Conservation (phyloP, 2,329 filamentous ascomycete genomes). For the Pseudohalonectria lignicola region DNA sequence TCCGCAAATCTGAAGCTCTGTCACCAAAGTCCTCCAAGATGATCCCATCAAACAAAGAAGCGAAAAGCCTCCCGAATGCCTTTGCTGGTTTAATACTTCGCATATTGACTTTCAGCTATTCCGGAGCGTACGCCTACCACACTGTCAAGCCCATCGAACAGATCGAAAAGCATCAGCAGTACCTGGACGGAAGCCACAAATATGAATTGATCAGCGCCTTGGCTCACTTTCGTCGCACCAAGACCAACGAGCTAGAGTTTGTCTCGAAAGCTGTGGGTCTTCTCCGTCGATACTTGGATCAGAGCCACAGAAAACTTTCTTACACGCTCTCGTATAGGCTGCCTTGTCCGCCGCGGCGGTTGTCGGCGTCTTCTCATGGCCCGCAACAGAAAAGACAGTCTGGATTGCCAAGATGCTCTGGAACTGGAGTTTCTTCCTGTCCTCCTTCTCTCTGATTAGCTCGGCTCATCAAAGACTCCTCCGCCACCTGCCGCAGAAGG, state of each 20-base stretch:
- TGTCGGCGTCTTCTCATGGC: conserved; percentile 4
- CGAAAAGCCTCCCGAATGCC: no score
- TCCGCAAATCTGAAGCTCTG: no score
- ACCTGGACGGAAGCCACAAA: background rate
- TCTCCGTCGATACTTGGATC: background rate
- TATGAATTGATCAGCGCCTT: background rate
- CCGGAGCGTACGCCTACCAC: background rate
- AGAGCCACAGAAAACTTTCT: background rate
- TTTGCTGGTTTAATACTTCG: no score
- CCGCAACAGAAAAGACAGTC: background rate
- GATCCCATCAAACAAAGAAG: no score
- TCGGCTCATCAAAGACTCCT: conserved; percentile 4
- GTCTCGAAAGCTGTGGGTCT: conserved; percentile 1
- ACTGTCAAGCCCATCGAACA: conserved; percentile 1
- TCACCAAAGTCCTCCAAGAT: no score
- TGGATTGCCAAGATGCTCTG: conserved; percentile 4
- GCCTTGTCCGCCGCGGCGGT: conserved; percentile 1
- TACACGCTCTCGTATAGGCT: background rate
- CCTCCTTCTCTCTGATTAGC: conserved; percentile 3
- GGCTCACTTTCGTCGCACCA: background rate
- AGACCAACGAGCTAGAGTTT: conserved; percentile 1
- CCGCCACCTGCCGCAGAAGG: conserved; percentile 1
- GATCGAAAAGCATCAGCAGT: background rate
- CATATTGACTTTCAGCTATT: conserved; percentile 27
- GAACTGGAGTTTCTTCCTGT: conserved; percentile 4